These are phyloP conservation scores for Aspergillus proliferans DNA, from an alignment of 2,329 filamentous ascomycete species.

Conservation along the genomic window DNA sequence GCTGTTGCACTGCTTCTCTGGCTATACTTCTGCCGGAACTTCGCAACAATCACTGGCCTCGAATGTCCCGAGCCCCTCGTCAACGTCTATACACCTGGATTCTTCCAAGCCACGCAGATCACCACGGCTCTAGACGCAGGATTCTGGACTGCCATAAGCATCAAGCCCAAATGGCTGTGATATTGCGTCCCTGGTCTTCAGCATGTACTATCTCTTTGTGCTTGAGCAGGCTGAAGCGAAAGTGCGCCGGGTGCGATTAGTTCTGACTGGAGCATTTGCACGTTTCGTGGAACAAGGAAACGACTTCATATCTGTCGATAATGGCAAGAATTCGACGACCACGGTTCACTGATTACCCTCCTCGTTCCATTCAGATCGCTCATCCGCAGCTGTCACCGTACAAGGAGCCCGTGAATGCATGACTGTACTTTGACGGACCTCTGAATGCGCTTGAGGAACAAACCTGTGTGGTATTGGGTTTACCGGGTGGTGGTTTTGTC, in stretches of 20 bases:
- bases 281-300: slow-evolving; percentile 93
- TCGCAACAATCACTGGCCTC: slow-evolving; percentile 83
- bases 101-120: slow-evolving; percentile 95
- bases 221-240: slow-evolving; percentile 96
- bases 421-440: slow-evolving; percentile 92
- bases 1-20: slow-evolving; percentile 82
- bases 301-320: slow-evolving; percentile 73
- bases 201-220: slow-evolving; percentile 82
- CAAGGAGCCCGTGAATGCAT: slow-evolving; percentile 72
- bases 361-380: slow-evolving; percentile 76
- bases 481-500: slow-evolving; percentile 91
- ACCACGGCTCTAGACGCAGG: slow-evolving; percentile 91
- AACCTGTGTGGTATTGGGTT: slow-evolving; percentile 73
- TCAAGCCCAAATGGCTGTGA: slow-evolving; percentile 74
- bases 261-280: slow-evolving; percentile 82
- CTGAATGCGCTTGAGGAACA: slow-evolving; percentile 70
- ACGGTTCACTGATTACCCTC: slow-evolving; percentile 71
- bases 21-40: slow-evolving; percentile 86
- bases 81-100: slow-evolving; percentile 85
- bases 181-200: slow-evolving; percentile 74
- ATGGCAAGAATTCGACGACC: slow-evolving; percentile 69
- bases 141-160: slow-evolving; percentile 97
- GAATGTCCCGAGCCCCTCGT: slow-evolving; percentile 90
- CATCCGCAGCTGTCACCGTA: slow-evolving; percentile 75
- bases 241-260: slow-evolving; percentile 79